phyloP scores from a whole-genome alignment of 306 rosid species.

The Prunus mira region DNA sequence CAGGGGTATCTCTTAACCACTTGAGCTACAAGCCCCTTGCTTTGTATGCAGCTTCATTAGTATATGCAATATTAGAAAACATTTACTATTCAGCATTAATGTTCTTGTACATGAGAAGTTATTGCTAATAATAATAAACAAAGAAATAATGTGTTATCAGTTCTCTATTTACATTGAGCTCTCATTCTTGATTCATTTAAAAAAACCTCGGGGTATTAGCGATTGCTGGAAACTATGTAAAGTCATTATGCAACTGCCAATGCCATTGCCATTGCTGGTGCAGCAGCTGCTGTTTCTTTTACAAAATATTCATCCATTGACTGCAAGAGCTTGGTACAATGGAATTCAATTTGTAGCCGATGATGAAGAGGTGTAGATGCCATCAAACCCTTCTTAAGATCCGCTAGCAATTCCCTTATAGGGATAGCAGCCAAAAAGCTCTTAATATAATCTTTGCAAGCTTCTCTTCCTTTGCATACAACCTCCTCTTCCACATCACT shows the following conservation, averaged over 20 bases:
- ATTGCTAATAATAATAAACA: not conserved
- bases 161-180: not conserved
- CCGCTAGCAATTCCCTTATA: slow-evolving; percentile 30
- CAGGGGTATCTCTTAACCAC: too few species aligned
- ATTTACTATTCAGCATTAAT: too few species aligned
- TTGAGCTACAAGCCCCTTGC: too few species aligned
- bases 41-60: too few species aligned
- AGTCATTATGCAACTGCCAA: not conserved
- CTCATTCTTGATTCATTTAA: too few species aligned
- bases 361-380: slow-evolving; percentile 27
- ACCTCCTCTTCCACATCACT: slow-evolving; percentile 20
- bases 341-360: slow-evolving; percentile 41
- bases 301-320: slow-evolving; percentile 7
- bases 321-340: slow-evolving; percentile 12
- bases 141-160: not conserved
- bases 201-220: not conserved
- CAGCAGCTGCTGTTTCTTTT: slow-evolving; percentile 6
- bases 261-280: not conserved
- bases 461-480: slow-evolving; percentile 33
- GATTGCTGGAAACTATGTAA: not conserved
- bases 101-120: not conserved
- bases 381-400: slow-evolving; percentile 31
- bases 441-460: slow-evolving; percentile 36
- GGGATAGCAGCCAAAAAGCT: slow-evolving; percentile 45
- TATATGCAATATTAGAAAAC: too few species aligned